Base-by-base conservation (phyloP, 2,329 filamentous ascomycete species). In the Xylaria polymorpha region DNA sequence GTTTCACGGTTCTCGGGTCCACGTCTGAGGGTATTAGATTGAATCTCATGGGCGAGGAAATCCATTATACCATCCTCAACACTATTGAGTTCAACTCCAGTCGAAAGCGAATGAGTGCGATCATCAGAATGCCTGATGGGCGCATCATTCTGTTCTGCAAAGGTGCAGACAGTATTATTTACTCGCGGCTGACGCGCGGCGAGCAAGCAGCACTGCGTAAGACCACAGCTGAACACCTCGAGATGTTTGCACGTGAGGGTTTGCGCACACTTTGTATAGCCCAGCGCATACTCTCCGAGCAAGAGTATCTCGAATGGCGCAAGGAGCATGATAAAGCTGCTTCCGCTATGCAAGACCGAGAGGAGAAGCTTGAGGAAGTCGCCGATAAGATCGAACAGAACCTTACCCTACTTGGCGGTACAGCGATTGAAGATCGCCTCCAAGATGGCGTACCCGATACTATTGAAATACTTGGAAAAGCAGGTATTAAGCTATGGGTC, bases 401-500 rank as follows among this genome's bases (percentile, higher is more conserved):
- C 18, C 86, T 99, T 7, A 93, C 88, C 66, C 87, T 99, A 7
- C 83, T 99, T 25, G 96, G 96, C 70, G 96, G 96, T 55, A 99
- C 96, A 20, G 96, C 96, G 50, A 99, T 99, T 74, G 96, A 99
- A 81, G 96, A 99, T 85, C 90, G 94, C 74, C 86, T 99, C 35
- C 96, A 99, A 81, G 96, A 99, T 75, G 96, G 95, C 68, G 96
- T 99, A 3, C 96, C 96, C 7, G 96, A 98, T 78, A 95, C 96
- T 0, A 99, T 99, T 75, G 92, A 92, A 60, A 84, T 99, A 53
- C 89, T 99, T 61, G 95, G 92, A 37, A 90, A 94, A 77, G 96
- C 96, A 63, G 97, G 97, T 79, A 98, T 99, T 81, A 99, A 99
- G 82, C 88, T 99, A 8, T 99, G 96, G 96, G 96, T 99, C 63